A percentile compares a stretch with the other conserved stretches of the same genome.
Conservation (phyloP, 2,329 filamentous ascomycete species). For the Hypoxylon sp. region DNA sequence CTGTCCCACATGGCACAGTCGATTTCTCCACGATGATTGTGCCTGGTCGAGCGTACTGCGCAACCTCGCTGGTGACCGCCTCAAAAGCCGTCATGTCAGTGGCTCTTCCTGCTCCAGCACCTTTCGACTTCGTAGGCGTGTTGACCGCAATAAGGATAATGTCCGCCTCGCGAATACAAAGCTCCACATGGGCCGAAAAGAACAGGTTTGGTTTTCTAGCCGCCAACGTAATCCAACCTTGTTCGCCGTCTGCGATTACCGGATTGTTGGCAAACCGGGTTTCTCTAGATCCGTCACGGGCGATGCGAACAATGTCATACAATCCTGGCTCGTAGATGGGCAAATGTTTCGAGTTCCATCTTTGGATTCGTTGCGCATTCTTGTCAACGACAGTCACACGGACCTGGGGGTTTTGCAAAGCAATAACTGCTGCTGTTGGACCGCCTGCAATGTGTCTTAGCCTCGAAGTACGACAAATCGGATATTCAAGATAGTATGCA, state of each 20-base stretch:
- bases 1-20: constrained; percentile 82
- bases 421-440: constrained; percentile 80
- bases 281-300: constrained; percentile 69
- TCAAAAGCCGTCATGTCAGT: constrained; percentile 81
- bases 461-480: background rate
- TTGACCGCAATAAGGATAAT: constrained; percentile 83
- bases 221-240: constrained; percentile 51
- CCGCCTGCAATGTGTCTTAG: constrained; percentile 62
- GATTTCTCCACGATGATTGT: constrained; percentile 86
- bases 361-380: constrained; percentile 73
- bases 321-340: constrained; percentile 84
- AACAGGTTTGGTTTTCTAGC: constrained; percentile 74
- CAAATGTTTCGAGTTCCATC: constrained; percentile 80
- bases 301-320: constrained; percentile 73
- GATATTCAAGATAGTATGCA: background rate
- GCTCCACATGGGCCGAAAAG: constrained; percentile 77
- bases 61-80: constrained; percentile 75
- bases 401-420: constrained; percentile 78
- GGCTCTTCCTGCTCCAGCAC: constrained; percentile 76
- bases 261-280: constrained; percentile 58
- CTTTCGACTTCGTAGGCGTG: constrained; percentile 80
- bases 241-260: constrained; percentile 39
- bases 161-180: constrained; percentile 75
- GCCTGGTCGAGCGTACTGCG: constrained; percentile 72
- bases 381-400: constrained; percentile 81